Evolutionary conservation across 306 rosid species (phyloP), one percentile per base, ranked within the genome.

Genomic region (Citrullus colocynthis): DNA sequence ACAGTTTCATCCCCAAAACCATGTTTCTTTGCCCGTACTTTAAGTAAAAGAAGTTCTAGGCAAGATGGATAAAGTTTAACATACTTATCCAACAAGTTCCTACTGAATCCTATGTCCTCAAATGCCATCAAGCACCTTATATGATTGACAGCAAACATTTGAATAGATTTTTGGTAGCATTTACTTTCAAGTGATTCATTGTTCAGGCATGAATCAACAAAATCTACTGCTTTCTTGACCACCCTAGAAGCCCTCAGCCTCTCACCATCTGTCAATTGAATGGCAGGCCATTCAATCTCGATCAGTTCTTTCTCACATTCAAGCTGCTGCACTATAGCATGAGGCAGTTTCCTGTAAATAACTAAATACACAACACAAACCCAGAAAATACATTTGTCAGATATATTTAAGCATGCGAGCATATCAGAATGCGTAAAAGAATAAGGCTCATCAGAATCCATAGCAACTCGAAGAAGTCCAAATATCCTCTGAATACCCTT

Each of bases 341-440:
- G 93, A 76, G 98, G 97, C 79, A 92, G 85, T 85, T 88, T 92
- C 90, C 91, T 89, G 94, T 95, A 92, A 86, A 89, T 82, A 87
- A 90, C 97, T 81, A 95, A 87, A 89, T 95, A 95, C 85, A 89
- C 85, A 89, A 93, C 88, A 86, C 91, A 90, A 82, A 95, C 79
- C 96, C 98, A 93, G 89, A 90, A 90, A 77, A 95, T 83, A 91
- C 95, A 95, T 86, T 88, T 92, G 86, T 95, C 98, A 89, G 89
- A 88, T 83, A 92, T 37, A 79, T 88, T 90, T 81, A 94, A 85
- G 93, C 91, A 88, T 82, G 84, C 83, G 84, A 82, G 89, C 78
- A 90, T 81, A 80, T 90, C 93, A 65, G 90, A 87, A 76, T 85
- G 87, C 63, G 82, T 77, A 76, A 75, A 73, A 78, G 87, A 80